Percentiles rank a stretch among this genome's conserved stretches.
Evolutionary conservation across 2,329 filamentous ascomycete species (phyloP).

Genomic region (Raffaelea arxii): DNA sequence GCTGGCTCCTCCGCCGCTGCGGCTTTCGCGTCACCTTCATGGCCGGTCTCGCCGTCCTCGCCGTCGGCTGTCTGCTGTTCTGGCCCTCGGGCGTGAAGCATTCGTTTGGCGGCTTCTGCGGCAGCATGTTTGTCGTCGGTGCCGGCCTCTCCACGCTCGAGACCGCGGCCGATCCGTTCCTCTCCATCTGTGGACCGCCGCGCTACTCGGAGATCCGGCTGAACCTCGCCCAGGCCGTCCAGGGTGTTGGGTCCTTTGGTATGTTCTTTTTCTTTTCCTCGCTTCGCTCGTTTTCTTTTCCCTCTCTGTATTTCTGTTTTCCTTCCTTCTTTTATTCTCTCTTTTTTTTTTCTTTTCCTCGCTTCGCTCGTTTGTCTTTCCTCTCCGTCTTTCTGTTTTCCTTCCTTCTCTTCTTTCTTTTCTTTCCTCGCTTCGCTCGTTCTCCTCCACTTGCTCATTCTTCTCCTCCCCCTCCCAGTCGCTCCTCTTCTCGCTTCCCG

Average conservation of each 20-base stretch:
- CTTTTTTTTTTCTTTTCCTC: too few species aligned
- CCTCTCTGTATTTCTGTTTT: too few species aligned
- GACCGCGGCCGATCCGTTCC: conserved; percentile 46
- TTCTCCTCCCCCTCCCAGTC: conserved; percentile 15
- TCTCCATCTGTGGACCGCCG: conserved; percentile 48
- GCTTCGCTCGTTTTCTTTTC: conserved; percentile 54
- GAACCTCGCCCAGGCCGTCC: conserved; percentile 48
- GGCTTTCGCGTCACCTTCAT: conserved; percentile 62
- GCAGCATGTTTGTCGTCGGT: conserved; percentile 38
- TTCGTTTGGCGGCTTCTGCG: conserved; percentile 51
- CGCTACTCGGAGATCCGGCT: conserved; percentile 48
- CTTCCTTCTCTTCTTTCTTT: background rate
- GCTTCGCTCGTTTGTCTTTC: too few species aligned
- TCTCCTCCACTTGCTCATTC: too few species aligned
- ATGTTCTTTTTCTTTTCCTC: conserved; percentile 43
- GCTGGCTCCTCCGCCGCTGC: conserved; percentile 50
- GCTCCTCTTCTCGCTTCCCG: conserved; percentile 49
- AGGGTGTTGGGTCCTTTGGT: conserved; percentile 45
- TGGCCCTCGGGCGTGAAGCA: conserved; percentile 47
- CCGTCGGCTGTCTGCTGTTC: conserved; percentile 45
- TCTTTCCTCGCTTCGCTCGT: too few species aligned
- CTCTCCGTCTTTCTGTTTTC: too few species aligned
- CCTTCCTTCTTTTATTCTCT: too few species aligned
- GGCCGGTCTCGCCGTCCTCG: conserved; percentile 45
- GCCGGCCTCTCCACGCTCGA: conserved; percentile 39